Evolutionary conservation across 2,329 filamentous ascomycete species (phyloP), one percentile per base, ranked within the genome.

Genomic region (Graphilbum fragrans): DNA sequence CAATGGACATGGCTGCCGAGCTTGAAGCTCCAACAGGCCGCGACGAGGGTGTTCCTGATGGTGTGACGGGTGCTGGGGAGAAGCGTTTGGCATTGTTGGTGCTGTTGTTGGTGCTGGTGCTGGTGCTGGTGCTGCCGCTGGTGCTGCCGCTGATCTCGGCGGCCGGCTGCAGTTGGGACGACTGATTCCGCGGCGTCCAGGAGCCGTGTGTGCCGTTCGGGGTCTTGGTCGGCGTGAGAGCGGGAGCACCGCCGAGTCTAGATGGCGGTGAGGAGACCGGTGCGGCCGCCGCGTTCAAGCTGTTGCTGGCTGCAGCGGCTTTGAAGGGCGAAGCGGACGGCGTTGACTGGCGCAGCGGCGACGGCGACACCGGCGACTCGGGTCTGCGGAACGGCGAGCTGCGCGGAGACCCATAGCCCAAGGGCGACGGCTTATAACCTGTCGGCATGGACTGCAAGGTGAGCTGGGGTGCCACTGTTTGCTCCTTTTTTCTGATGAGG

Each of bases 371-470:
- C 18, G 77, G 73, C 18, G 75, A 77, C 50, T 76, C 74, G 41
- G 74, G 67, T 50, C 76, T 63, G 44, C 76, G 70, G 55, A 81
- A 81, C 12, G 77, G 77, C 39, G 77, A 81, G 53, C 64, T 72
- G 56, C 83, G 76, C 50, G 76, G 72, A 37, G 82, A 80, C 49
- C 78, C 78, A 61, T 82, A 84, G 45, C 80, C 80, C 46, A 85
- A 63, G 41, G 79, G 79, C 20, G 80, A 84, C 14, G 80, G 79
- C 58, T 83, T 84, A 60, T 81, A 85, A 43, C 73, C 64, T 38
- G 66, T 56, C 43, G 64, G 68, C 58, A 66, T 70, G 57, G 66
- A 70, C 76, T 72, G 41, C 25, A 12, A 27, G 25, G 25, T 20
- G 9, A 7, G 12, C 5, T 38, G 23, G 20, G 20, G 27, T 3